These are phyloP conservation scores for Blastobotrys apis DNA, from an alignment of 1,139 yeast species.

Conservation along the genomic window DNA sequence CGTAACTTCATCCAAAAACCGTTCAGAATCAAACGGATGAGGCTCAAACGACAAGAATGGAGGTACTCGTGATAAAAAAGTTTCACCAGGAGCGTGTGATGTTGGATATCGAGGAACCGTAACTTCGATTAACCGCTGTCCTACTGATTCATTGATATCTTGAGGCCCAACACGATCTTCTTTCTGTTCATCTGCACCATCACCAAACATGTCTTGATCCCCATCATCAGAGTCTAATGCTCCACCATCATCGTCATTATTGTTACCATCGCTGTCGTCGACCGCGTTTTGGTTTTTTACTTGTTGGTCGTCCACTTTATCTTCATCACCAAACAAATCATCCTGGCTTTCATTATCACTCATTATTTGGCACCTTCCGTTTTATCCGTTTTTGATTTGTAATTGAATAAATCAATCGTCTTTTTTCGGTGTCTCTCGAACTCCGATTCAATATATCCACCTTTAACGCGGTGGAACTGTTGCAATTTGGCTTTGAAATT, in stretches of 20 bases:
- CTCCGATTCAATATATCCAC: no score
- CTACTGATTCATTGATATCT: constrained; percentile 20
- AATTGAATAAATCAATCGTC: no score
- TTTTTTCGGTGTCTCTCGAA: no score
- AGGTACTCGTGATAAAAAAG: constrained; percentile 65
- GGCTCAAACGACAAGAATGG: constrained; percentile 79
- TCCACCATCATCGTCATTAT: neutral
- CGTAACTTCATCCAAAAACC: constrained; percentile 44
- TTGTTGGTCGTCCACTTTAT: neutral
- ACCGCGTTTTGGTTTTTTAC: no score
- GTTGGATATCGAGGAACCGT: constrained; percentile 73
- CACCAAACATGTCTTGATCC: constrained; percentile 19
- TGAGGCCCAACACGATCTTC: constrained; percentile 10
- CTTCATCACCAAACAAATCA: constrained; percentile 13
- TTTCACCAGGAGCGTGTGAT: constrained; percentile 41
- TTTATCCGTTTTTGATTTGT: neutral
- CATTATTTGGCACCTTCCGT: neutral
- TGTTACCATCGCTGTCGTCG: neutral
- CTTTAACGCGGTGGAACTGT: no score
- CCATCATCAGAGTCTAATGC: constrained; percentile 3
- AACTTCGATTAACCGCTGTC: constrained; percentile 40
- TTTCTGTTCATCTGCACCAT: constrained; percentile 12
- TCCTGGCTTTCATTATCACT: neutral
- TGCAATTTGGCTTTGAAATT: no score
- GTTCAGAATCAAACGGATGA: constrained; percentile 77